Evolutionary conservation across 495 filamentous ascomycete species (phyloP).

Genomic region (Penicillium taxi): DNA sequence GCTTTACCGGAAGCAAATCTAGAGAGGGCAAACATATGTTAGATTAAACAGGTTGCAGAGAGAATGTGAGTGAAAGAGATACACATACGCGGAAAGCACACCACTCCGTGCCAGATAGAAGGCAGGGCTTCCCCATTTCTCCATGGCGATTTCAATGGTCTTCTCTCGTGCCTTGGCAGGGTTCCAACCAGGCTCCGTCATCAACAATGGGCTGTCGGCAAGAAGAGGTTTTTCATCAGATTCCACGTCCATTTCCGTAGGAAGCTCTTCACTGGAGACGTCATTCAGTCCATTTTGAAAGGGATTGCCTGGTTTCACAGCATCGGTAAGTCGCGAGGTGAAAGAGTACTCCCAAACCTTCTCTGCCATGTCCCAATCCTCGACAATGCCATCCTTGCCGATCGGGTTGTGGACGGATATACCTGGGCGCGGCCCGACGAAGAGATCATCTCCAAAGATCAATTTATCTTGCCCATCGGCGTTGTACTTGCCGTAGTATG

Average conservation of each 20-base stretch:
- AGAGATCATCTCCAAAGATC: constrained; percentile 79
- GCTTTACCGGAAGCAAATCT: constrained; percentile 88
- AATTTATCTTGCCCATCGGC: constrained; percentile 49
- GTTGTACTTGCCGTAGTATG: constrained; percentile 65
- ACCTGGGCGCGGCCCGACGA: constrained; percentile 64
- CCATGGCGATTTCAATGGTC: constrained; percentile 89
- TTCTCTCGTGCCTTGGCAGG: constrained; percentile 78
- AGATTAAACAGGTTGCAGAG: not conserved
- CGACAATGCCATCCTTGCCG: constrained; percentile 79
- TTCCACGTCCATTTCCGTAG: constrained; percentile 63
- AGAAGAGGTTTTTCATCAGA: constrained; percentile 71
- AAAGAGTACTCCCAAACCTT: constrained; percentile 85
- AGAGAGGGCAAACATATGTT: constrained; percentile 1
- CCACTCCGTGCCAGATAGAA: constrained; percentile 78
- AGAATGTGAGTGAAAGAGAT: not conserved
- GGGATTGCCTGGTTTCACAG: constrained; percentile 53
- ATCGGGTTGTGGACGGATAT: constrained; percentile 86
- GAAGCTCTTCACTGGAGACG: constrained; percentile 47
- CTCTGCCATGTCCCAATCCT: constrained; percentile 91
- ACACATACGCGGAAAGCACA: constrained; percentile 54
- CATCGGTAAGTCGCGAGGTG: constrained; percentile 66
- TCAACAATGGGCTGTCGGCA: constrained; percentile 79
- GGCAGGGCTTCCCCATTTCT: constrained; percentile 87
- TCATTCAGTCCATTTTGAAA: constrained; percentile 72
- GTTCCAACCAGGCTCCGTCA: constrained; percentile 95